phyloP scores from a whole-genome alignment of 352 stramenopile genomes.

The Elongisporangium anandrum region DNA sequence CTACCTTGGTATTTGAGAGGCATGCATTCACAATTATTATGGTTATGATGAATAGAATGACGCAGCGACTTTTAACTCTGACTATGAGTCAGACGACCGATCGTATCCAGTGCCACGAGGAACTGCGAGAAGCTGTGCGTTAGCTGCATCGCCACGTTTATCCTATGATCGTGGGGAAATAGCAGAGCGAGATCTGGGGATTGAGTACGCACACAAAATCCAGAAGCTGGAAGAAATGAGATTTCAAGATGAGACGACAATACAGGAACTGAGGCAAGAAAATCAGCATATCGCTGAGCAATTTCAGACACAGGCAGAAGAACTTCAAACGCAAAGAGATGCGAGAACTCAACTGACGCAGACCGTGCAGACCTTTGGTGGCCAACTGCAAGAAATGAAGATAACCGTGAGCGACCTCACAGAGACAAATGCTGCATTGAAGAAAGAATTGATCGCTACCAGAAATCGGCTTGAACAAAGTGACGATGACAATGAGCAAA shows the following conservation, averaged over 20 bases:
- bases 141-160: background rate
- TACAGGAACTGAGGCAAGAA: slow-evolving; percentile 11
- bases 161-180: background rate
- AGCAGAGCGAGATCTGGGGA: background rate
- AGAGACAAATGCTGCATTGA: slow-evolving; percentile 22
- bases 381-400: background rate
- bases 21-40: background rate
- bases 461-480: slow-evolving; percentile 11
- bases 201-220: slow-evolving; percentile 12
- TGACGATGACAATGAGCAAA: background rate
- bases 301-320: slow-evolving; percentile 21
- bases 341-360: slow-evolving; percentile 8
- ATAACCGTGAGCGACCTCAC: slow-evolving; percentile 4
- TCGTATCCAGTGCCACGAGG: background rate
- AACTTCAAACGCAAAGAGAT: slow-evolving; percentile 10
- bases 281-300: slow-evolving; percentile 5
- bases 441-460: slow-evolving; percentile 23
- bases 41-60: background rate
- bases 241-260: slow-evolving; percentile 17
- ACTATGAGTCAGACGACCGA: slow-evolving; percentile 10
- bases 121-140: slow-evolving; percentile 3
- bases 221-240: slow-evolving; percentile 31
- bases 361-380: background rate
- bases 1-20: background rate
- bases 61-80: background rate